Conservation (phyloP, 2,329 filamentous ascomycete species). For the Ophiostoma piceae region DNA sequence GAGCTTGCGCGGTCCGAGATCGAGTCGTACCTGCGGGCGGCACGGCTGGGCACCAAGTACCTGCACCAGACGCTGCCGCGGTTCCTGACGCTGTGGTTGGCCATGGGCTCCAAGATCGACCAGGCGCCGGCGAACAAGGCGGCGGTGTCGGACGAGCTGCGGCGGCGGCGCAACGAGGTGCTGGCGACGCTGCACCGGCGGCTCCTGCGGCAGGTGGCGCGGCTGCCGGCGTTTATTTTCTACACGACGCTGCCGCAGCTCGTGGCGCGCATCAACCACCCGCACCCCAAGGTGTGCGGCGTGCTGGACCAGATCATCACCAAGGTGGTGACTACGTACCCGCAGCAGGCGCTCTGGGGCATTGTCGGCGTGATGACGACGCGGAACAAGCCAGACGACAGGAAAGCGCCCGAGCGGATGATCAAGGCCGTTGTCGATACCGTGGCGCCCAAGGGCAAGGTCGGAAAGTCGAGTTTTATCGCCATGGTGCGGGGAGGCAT, state of each 20-base stretch:
- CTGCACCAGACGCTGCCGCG: conserved; percentile 91
- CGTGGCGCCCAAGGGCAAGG: background rate
- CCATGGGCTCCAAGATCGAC: conserved; percentile 73
- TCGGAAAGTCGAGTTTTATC: conserved; percentile 9
- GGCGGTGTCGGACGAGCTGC: conserved; percentile 48
- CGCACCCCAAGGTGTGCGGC: conserved; percentile 70
- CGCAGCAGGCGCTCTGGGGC: conserved; percentile 87
- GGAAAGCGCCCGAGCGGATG: conserved; percentile 59
- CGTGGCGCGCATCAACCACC: conserved; percentile 90
- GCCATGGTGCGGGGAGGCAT: conserved; percentile 39
- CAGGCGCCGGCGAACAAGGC: conserved; percentile 53
- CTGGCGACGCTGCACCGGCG: conserved; percentile 67
- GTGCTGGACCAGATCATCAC: conserved; percentile 73
- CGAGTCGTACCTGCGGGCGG: conserved; percentile 84
- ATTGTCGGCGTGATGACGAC: conserved; percentile 75
- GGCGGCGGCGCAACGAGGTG: conserved; percentile 55
- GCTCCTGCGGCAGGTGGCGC: conserved; percentile 70
- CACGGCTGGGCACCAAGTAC: conserved; percentile 88
- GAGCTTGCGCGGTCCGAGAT: conserved; percentile 84
- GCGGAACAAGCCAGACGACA: conserved; percentile 42
- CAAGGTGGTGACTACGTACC: conserved; percentile 81
- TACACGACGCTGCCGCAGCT: conserved; percentile 85
- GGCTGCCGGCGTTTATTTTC: conserved; percentile 70
- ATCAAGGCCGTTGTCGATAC: conserved; percentile 33
- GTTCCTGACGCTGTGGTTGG: conserved; percentile 88